Evolutionary conservation across 352 stramenopile species (phyloP), one percentile per base, ranked within the genome.

Genomic region (Saprolegnia diclina): DNA sequence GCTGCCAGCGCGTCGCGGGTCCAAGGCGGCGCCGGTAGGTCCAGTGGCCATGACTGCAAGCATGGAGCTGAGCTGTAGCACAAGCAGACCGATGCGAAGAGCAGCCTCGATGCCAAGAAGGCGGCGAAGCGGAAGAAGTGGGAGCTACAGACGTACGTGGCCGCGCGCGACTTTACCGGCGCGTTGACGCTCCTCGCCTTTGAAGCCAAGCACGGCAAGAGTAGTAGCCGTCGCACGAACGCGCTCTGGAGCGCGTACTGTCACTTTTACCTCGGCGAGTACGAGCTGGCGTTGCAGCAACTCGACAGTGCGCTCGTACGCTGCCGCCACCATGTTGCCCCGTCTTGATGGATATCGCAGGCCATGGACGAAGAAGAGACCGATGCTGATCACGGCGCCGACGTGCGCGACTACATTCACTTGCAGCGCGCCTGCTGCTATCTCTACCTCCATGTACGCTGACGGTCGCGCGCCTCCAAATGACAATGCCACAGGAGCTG

Each of bases 171-270:
- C 56, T 89, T 81, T 57, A 67, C 54, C 13, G 81, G 79, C 1
- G 81, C 75, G 24, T 56, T 87, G 21, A 83, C 73, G 22, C 65
- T 86, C 3, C 64, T 89, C 42, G 14, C 48, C 5, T 59, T 78
- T 32, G 18, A 75, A 61, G 64, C 26, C n/a, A 65, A 77, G 44
- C 50, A 75, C 19, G 42, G 69, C 22, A 24, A 55, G 44, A 21
- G n/a, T 37, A 1, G 46, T 24, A 18, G 18, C 55, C 73, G 11
- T 24, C 56, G 57, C 5, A 37, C 72, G 29, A 83, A 77, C 40
- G 85, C 80, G 24, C 89, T 82, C 78, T 92, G 84, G 84, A 55
- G 72, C 16, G 82, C 82, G 45, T 92, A 90, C 71, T 90, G 81
- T 46, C 75, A 87, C 63, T 92, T 88, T 62, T 77, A 92, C 29